These are phyloP conservation scores for Aristolochia californica DNA, from an alignment of 164 flowering plant genomes.

Conservation along the genomic window DNA sequence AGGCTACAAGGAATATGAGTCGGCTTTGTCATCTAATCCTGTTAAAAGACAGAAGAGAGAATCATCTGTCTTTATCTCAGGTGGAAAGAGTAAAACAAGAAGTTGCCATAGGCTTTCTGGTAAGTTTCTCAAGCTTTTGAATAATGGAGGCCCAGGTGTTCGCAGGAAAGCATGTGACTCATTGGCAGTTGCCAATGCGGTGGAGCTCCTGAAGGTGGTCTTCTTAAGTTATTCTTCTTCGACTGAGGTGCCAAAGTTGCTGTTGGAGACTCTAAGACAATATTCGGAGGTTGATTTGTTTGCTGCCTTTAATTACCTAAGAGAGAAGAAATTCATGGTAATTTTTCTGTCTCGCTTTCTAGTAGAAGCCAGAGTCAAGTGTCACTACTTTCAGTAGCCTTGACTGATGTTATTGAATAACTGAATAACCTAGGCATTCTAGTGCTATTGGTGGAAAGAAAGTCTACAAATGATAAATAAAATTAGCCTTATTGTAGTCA, in stretches of 20 bases:
- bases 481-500: too few species aligned
- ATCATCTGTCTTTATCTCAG: constrained; percentile 6
- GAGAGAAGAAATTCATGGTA: constrained; percentile 80
- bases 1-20: constrained; percentile 11
- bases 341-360: not conserved
- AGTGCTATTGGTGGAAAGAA: too few species aligned
- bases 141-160: constrained; percentile 21
- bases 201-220: constrained; percentile 81
- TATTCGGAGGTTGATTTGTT: constrained; percentile 85
- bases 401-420: too few species aligned
- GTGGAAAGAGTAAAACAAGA: constrained; percentile 19
- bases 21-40: constrained; percentile 12
- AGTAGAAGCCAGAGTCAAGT: not conserved
- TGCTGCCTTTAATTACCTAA: constrained; percentile 82
- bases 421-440: too few species aligned
- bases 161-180: constrained; percentile 37
- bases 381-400: too few species aligned
- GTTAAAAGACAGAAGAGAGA: constrained; percentile 12
- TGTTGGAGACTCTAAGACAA: constrained; percentile 64
- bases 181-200: constrained; percentile 81
- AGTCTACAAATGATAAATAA: too few species aligned
- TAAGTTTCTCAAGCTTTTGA: constrained; percentile 40
- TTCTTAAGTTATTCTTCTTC: constrained; percentile 63
- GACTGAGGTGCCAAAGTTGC: constrained; percentile 46
- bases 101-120: constrained; percentile 26